Conservation (phyloP, 306 rosid species). For the Pueraria montana region DNA sequence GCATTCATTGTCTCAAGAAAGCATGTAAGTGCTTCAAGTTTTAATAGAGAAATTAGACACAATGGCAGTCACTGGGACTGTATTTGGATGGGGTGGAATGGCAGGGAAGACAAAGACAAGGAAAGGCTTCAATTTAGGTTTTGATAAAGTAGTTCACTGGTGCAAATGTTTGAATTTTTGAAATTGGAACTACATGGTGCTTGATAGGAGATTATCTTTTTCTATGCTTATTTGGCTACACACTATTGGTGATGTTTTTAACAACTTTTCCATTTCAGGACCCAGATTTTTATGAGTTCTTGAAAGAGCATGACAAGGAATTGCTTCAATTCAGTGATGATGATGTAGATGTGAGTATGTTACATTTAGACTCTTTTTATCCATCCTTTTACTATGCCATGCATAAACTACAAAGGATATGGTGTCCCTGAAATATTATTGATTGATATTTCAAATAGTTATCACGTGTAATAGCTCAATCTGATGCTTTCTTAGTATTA, state of each 20-base stretch:
- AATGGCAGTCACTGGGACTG: not conserved
- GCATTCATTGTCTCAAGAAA: not conserved
- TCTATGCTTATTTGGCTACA: constrained; percentile 2
- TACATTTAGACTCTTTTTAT: constrained; percentile 25
- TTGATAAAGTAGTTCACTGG: constrained; percentile 26
- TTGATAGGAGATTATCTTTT: constrained; percentile 35
- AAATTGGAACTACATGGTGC: constrained; percentile 23
- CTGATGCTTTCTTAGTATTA: constrained; percentile 7
- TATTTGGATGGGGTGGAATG: constrained; percentile 2
- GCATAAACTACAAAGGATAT: constrained; percentile 27
- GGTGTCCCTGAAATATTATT: not conserved
- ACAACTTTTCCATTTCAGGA: constrained; percentile 67
- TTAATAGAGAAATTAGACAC: constrained; percentile 11
- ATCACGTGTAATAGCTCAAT: not conserved
- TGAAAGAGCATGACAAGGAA: constrained; percentile 81
- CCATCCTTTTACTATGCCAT: not conserved
- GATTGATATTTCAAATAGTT: constrained; percentile 19
- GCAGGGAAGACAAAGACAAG: not conserved
- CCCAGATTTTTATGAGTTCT: constrained; percentile 82
- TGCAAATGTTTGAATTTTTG: constrained; percentile 3
- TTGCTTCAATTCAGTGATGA: constrained; percentile 84
- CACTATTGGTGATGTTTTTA: constrained; percentile 41
- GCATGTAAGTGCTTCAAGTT: constrained; percentile 27
- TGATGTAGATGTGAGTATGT: constrained; percentile 71
- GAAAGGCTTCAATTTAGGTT: constrained; percentile 32